phyloP scores from a whole-genome alignment of 768 basidiomycete genomes.

The Leccinum disarticulatum region DNA sequence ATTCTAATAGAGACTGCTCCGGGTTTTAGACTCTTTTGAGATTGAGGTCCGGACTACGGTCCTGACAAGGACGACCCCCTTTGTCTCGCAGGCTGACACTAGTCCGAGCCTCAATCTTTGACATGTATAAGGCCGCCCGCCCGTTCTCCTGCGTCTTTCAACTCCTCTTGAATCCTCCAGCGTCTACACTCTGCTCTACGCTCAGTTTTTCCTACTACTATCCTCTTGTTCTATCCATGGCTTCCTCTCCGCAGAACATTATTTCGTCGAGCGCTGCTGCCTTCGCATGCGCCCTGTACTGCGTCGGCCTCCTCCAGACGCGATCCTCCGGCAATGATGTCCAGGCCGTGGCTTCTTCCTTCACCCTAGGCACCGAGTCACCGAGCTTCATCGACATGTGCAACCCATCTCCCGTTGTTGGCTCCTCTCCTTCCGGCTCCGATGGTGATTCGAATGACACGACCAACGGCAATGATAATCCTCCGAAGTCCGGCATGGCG shows the following conservation, averaged over 20 bases:
- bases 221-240: conserved; percentile 8
- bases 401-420: neutral
- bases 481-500: neutral
- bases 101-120: neutral
- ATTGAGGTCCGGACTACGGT: neutral
- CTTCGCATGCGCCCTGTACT: conserved; percentile 1
- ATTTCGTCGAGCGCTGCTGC: neutral
- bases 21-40: neutral
- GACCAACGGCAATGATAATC: neutral
- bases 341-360: neutral
- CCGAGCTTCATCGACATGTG: neutral
- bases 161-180: neutral
- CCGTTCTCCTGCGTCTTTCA: neutral
- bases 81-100: neutral
- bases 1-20: neutral
- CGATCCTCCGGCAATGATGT: neutral
- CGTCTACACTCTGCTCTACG: neutral
- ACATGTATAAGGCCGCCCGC: neutral
- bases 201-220: neutral
- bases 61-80: neutral
- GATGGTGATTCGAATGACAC: neutral
- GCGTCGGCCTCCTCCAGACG: neutral
- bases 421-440: neutral
- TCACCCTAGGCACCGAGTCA: neutral
- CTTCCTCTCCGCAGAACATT: neutral